phyloP scores from a whole-genome alignment of 73 alveolate species.

The Diophrys sp. region DNA sequence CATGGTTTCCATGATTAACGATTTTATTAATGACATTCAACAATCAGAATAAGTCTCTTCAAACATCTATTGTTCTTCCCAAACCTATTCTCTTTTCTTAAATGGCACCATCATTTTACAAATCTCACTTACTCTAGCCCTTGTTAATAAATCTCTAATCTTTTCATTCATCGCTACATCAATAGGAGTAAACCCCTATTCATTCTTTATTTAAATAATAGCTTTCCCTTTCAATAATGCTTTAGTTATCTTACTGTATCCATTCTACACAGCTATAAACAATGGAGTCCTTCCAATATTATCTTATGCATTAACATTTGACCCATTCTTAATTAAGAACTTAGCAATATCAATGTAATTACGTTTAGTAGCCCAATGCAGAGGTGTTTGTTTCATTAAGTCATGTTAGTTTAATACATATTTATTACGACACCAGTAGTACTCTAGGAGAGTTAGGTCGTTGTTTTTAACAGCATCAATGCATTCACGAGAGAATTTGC shows the following conservation, averaged over 20 bases:
- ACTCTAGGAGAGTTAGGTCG: not conserved
- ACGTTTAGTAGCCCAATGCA: constrained; percentile 54
- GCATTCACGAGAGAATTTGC: constrained; percentile 2
- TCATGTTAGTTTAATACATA: constrained; percentile 16
- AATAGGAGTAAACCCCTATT: constrained; percentile 2
- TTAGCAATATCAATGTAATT: not conserved
- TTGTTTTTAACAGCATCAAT: constrained; percentile 23
- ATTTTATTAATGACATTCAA: too few species aligned
- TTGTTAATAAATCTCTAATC: not conserved
- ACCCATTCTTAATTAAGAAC: not conserved
- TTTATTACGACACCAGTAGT: not conserved
- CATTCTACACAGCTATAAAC: constrained; percentile 25
- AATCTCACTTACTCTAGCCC: not conserved
- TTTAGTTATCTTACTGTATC: constrained; percentile 10
- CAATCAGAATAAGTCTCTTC: too few species aligned
- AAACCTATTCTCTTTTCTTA: not conserved
- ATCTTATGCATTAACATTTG: constrained; percentile 28
- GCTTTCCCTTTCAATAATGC: constrained; percentile 32
- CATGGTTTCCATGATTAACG: too few species aligned
- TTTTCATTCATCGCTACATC: not conserved
- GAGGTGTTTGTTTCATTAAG: constrained; percentile 24
- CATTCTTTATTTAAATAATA: constrained; percentile 20
- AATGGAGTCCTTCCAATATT: constrained; percentile 41
- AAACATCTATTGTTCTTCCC: not conserved
- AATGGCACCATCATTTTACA: not conserved